These are phyloP conservation scores for Mallotus repandus DNA, from an alignment of 441 rosid species.

Conservation along the genomic window DNA sequence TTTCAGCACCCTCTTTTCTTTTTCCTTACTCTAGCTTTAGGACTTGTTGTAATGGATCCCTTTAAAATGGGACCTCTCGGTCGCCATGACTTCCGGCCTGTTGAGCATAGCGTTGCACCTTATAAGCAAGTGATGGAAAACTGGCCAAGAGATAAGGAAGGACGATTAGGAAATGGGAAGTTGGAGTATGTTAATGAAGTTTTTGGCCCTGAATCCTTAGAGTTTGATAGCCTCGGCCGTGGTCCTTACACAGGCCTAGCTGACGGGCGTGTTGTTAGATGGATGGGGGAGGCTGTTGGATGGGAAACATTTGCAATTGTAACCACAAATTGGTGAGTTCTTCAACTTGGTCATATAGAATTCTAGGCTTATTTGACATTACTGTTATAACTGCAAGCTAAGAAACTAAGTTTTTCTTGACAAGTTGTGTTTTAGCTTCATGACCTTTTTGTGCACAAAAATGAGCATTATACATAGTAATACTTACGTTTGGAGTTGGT, in stretches of 20 bases:
- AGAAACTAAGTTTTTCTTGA: too few species aligned
- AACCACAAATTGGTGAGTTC: constrained; percentile 68
- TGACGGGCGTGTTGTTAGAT: constrained; percentile 85
- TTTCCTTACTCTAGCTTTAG: constrained; percentile 46
- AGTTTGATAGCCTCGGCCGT: constrained; percentile 71
- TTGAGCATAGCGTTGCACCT: constrained; percentile 84
- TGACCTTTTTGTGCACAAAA: too few species aligned
- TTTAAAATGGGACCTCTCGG: constrained; percentile 75
- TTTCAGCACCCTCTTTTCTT: constrained; percentile 56
- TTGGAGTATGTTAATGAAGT: constrained; percentile 72
- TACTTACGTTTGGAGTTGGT: neutral
- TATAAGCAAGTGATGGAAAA: constrained; percentile 72
- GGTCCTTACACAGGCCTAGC: constrained; percentile 94
- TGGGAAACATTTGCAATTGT: constrained; percentile 92
- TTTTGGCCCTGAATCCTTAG: constrained; percentile 89
- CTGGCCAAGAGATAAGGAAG: constrained; percentile 87
- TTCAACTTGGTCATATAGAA: neutral
- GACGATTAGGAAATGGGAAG: constrained; percentile 65
- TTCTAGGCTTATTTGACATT: neutral
- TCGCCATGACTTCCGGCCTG: constrained; percentile 72
- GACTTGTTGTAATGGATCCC: constrained; percentile 68
- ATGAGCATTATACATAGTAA: too few species aligned
- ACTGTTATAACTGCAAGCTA: too few species aligned
- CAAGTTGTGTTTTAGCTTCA: too few species aligned
- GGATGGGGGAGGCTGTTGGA: constrained; percentile 85